Base-by-base conservation (phyloP, 2,329 filamentous ascomycete species). In the Aspergillus alliaceus region DNA sequence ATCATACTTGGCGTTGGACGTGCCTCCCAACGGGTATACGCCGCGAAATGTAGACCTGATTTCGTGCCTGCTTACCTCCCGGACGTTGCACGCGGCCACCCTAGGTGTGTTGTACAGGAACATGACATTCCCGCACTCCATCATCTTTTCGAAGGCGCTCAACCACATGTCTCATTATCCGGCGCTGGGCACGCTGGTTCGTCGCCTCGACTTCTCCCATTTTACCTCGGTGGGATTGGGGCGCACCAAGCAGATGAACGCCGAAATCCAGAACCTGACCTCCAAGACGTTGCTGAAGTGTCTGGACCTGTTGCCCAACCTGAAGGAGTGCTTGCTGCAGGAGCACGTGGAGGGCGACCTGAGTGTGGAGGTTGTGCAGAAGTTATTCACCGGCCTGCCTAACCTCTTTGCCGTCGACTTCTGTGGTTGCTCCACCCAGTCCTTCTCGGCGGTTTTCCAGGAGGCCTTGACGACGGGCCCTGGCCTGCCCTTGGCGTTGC, bases 341-440 rank as follows among this genome's bases (percentile, higher is more conserved):
- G 90, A 95, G 74, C 89, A 93, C 65, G 80, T 95, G 52, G 90
- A 93, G 69, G 86, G 88, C 50, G 90, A 95, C 64, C 79, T 93
- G 47, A 83, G 86, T 65, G 78, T 79, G n/a, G 79, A 83, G 15
- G 87, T 93, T 18, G 74, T 93, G 42, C 79, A 81, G 60, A 91
- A 90, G 73, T 77, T 95, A 40, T 86, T 93, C 66, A 85, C 85
- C 60, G 84, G 82, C 9, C 79, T 91, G 58, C 84, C 86, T 1
- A 76, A 77, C 40, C 75, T 95, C 53, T 80, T 82, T 58, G 89
- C 88, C 1, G 67, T 93, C 22, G 90, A 95, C 71, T 89, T 93
- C 68, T 91, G 89, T 64, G 90, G 87, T 56, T 90, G 88, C 74
- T 88, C 89, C 12, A 89, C 88, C 4, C 74, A 80, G 12, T 72